Conservation (phyloP, 192 early-diverging fungal species). For the Helicostylum pulchrum region DNA sequence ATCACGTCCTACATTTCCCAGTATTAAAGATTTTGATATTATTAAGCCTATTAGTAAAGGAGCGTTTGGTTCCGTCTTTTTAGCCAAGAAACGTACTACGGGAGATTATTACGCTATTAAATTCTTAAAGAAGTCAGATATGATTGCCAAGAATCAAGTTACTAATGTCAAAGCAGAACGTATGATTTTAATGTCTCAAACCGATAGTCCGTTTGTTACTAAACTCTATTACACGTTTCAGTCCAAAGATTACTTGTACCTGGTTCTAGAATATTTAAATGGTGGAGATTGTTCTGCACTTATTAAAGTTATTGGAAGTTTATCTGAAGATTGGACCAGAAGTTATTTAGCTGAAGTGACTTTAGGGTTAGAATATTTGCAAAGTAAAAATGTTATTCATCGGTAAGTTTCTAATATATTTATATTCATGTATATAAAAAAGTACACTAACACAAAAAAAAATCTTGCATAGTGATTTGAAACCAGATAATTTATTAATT, state of each 20-base stretch:
- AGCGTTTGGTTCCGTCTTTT: conserved; percentile 83
- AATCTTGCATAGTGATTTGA: conserved; percentile 61
- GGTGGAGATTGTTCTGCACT: conserved; percentile 86
- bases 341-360: conserved; percentile 87
- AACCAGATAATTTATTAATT: conserved; percentile 87
- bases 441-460: background rate
- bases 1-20: conserved; percentile 58
- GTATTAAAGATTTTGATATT: conserved; percentile 89
- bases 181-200: conserved; percentile 79
- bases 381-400: conserved; percentile 76
- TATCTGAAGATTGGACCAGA: conserved; percentile 83
- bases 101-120: conserved; percentile 90
- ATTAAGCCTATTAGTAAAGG: conserved; percentile 91
- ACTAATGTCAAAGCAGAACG: conserved; percentile 86
- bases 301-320: conserved; percentile 63
- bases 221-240: conserved; percentile 85
- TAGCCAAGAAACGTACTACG: conserved; percentile 81
- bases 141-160: conserved; percentile 92
- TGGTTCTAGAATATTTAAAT: conserved; percentile 89
- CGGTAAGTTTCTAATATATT: conserved; percentile 46
- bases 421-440: background rate
- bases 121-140: conserved; percentile 80
- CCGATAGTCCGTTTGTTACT: conserved; percentile 82
- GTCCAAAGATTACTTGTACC: conserved; percentile 76
- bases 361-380: conserved; percentile 81